Base-by-base conservation (phyloP, 805 yeast genomes). In the Jamesozyma hellenica region DNA sequence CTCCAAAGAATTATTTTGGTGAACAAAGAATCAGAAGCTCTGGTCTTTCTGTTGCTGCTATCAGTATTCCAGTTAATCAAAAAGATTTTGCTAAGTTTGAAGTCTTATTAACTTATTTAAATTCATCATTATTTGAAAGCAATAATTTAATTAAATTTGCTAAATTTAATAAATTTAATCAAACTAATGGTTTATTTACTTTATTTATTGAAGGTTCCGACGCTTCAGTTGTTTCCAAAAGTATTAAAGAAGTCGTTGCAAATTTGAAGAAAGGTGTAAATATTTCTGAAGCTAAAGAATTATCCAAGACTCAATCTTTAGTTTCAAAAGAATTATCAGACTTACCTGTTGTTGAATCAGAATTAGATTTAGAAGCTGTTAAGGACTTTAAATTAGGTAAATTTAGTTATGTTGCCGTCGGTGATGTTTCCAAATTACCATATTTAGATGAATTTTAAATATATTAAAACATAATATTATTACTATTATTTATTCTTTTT, bases 371-470 rank as follows among this genome's bases (percentile, higher is more conserved):
- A 41, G 55, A 64, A 27, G 48, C 63, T 18, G 70, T 65, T 39
- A 64, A 66, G 46, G 49, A 56, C 44, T 68, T 59, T 61, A 68
- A 73, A 56, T 53, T 82, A 45, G 72, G 71, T 48, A 77, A 77
- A 57, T 79, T 79, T 70, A 86, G 80, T 70, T 79, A 82, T 58
- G 92, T 81, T 49, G 96, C 92, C 47, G 79, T 85, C 46, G 98
- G 97, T 67, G 81, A 86, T 64, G 77, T 81, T 45, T 80, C 78
- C 59, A 77, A 76, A 50, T 77, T 90, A 68, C 96, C 98, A 57
- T 82, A 71, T 64, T 80, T 82, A 55, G 87, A 82, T 64, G 96
- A 92, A 70, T 79, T 90, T 67, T 83, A 82, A 34, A 13, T 21
- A 23, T n/a, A n/a, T n/a, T n/a, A n/a, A n/a, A n/a, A n/a, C n/a